Conservation (phyloP, 1,139 yeast species). For the Kurtzmaniella quercitrusa region DNA sequence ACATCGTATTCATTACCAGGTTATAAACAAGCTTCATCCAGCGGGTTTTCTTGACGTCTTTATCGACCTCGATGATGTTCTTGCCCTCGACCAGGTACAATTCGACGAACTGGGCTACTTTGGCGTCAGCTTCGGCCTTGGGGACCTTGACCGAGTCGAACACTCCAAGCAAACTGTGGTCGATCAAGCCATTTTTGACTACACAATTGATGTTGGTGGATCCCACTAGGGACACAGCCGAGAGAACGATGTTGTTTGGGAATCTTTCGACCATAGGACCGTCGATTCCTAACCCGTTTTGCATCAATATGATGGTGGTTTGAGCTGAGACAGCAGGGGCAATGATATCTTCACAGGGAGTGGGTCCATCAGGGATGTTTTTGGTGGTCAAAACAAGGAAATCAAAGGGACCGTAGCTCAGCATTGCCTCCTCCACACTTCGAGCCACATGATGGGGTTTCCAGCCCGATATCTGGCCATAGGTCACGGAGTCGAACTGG, state of each 20-base stretch:
- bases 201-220: slow-evolving; percentile 54
- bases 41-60: slow-evolving; percentile 49
- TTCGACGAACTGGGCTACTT: slow-evolving; percentile 39
- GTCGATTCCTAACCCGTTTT: slow-evolving; percentile 76
- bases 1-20: slow-evolving; percentile 59
- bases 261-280: slow-evolving; percentile 50
- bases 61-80: slow-evolving; percentile 43
- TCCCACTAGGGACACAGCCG: slow-evolving; percentile 69
- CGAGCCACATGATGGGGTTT: slow-evolving; percentile 46
- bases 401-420: slow-evolving; percentile 51
- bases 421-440: slow-evolving; percentile 42
- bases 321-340: slow-evolving; percentile 48
- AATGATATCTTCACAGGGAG: slow-evolving; percentile 56
- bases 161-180: slow-evolving; percentile 52
- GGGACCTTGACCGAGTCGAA: slow-evolving; percentile 23
- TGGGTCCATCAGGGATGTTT: slow-evolving; percentile 61
- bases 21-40: slow-evolving; percentile 76
- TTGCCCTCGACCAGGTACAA: slow-evolving; percentile 43
- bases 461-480: slow-evolving; percentile 52
- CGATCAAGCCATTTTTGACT: slow-evolving; percentile 51
- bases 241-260: slow-evolving; percentile 56
- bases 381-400: slow-evolving; percentile 67
- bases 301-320: slow-evolving; percentile 57
- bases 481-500: slow-evolving; percentile 55
- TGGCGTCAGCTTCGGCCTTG: slow-evolving; percentile 17